A percentile compares a stretch with the other conserved stretches of the same genome.
These are phyloP conservation scores for Alternaria sp. DNA, from an alignment of 2,329 filamentous ascomycete species.

Conservation along the genomic window DNA sequence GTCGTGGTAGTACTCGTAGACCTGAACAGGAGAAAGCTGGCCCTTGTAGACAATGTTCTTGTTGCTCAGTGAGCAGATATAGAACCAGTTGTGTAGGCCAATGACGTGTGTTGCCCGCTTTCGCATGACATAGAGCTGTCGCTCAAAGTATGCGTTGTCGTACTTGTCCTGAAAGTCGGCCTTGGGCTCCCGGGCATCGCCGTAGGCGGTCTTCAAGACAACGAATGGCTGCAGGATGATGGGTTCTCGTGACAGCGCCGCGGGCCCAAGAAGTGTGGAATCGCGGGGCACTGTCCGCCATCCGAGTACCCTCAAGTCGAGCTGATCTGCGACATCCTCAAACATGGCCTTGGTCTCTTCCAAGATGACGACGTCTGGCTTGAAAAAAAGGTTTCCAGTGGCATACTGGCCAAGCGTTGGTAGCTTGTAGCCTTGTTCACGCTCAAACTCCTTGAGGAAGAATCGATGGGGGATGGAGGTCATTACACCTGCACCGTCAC, in stretches of 20 bases:
- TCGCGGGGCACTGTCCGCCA: slow-evolving; percentile 97
- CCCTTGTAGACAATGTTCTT: slow-evolving; percentile 99
- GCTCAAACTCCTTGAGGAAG: slow-evolving; percentile 97
- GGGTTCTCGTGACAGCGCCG: slow-evolving; percentile 91
- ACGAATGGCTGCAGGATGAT: slow-evolving; percentile 96
- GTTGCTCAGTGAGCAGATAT: slow-evolving; percentile 94
- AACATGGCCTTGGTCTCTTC: slow-evolving; percentile 91
- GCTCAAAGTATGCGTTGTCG: slow-evolving; percentile 86
- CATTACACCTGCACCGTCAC: slow-evolving; percentile 99
- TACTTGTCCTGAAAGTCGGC: slow-evolving; percentile 80
- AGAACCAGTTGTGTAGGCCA: slow-evolving; percentile 98
- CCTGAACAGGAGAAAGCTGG: slow-evolving; percentile 90
- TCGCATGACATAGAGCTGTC: slow-evolving; percentile 90
- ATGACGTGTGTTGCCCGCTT: slow-evolving; percentile 96
- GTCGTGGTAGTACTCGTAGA: slow-evolving; percentile 98
- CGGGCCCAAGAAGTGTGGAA: slow-evolving; percentile 89
- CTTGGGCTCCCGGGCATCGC: slow-evolving; percentile 79
- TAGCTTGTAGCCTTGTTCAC: slow-evolving; percentile 85
- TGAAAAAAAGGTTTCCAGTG: slow-evolving; percentile 98
- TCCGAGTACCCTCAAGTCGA: slow-evolving; percentile 89
- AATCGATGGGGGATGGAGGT: slow-evolving; percentile 98
- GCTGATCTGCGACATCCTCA: slow-evolving; percentile 87
- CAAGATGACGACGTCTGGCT: slow-evolving; percentile 88
- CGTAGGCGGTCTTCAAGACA: slow-evolving; percentile 85
- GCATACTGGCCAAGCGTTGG: slow-evolving; percentile 93